Evolutionary conservation across 768 basidiomycete genomes (phyloP), one percentile per base, ranked within the genome.

Genomic region (Panaeolus cyanescens): DNA sequence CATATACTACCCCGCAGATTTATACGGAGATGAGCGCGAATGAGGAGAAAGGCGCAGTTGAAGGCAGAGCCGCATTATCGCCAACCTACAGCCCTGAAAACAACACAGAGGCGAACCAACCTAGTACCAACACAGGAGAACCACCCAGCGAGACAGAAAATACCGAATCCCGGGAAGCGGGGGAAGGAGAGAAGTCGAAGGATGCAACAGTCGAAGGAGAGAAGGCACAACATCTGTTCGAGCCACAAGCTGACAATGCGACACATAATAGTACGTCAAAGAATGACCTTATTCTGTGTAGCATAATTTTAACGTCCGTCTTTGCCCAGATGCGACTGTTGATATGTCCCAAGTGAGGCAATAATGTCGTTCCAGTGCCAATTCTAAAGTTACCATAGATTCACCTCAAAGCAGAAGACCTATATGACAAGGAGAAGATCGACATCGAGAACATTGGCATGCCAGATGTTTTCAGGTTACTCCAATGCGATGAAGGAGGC

Each of bases 341-440:
- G 59, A 60, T 32, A 55, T 55, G 54, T 60, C 59, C 19, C 32
- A 60, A 54, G 59, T 60, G 5, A 42, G 20, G 4, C 19, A 10
- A 19, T 8, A 3, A 50, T 9, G 7, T 20, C n/a, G 2, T 22
- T 42, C 34, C 53, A 6, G 37, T 37, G 19, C 5, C 20, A n/a
- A 5, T 37, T 34, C 59, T 60, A n/a, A 56, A 37, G 40, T 42
- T 19, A 31, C 57, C 34, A 59, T 82, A 80, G 86, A 95, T 95
- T 62, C 90, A 95, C 76, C 84, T 96, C 67, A 93, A 88, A 74
- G 92, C 93, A 6, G 94, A 95, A 76, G 93, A 95, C 74, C 77
- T 95, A 54, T 97, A 97, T 75, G 95, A 97, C 77, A 96, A 96
- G 81, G 96, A 99, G 79, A 98, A 98, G 82, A 96, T 99, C 77